Evolutionary conservation across 1,284 basidiomycete species (phyloP).

Genomic region (Apiotrichum domesticum): DNA sequence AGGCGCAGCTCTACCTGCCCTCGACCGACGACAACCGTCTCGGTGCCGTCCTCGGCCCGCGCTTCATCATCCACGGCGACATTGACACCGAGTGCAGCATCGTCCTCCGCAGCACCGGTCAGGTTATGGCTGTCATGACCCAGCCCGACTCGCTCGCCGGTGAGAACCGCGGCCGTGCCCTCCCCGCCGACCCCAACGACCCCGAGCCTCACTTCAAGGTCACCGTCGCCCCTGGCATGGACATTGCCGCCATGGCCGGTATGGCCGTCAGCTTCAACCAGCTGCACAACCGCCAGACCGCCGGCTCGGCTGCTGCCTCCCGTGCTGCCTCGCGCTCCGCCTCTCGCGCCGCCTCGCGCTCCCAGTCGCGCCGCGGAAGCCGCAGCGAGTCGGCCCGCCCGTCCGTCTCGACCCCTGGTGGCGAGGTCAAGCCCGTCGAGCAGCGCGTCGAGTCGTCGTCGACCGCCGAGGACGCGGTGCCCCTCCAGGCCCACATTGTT

Average conservation of each 20-base stretch:
- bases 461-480: too few species aligned
- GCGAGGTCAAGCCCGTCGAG: too few species aligned
- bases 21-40: neutral
- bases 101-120: constrained; percentile 4
- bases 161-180: neutral
- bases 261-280: constrained; percentile 48
- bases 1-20: constrained; percentile 1
- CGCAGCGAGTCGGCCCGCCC: too few species aligned
- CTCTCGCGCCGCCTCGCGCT: neutral
- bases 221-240: constrained; percentile 47
- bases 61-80: constrained; percentile 6
- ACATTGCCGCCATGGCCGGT: constrained; percentile 46
- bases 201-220: constrained; percentile 29
- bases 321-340: neutral
- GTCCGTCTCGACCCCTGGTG: too few species aligned
- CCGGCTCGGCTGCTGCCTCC: neutral
- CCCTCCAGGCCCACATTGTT: too few species aligned
- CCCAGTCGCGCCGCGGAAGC: neutral
- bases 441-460: too few species aligned
- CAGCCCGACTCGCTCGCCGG: neutral
- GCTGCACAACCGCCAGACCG: constrained; percentile 24
- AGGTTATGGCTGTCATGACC: constrained; percentile 6
- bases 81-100: constrained; percentile 1
- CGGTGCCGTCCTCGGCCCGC: constrained; percentile 1
- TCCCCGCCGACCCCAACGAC: neutral